Conservation (phyloP, 352 stramenopile species). For the Phytophthora cactorum region DNA sequence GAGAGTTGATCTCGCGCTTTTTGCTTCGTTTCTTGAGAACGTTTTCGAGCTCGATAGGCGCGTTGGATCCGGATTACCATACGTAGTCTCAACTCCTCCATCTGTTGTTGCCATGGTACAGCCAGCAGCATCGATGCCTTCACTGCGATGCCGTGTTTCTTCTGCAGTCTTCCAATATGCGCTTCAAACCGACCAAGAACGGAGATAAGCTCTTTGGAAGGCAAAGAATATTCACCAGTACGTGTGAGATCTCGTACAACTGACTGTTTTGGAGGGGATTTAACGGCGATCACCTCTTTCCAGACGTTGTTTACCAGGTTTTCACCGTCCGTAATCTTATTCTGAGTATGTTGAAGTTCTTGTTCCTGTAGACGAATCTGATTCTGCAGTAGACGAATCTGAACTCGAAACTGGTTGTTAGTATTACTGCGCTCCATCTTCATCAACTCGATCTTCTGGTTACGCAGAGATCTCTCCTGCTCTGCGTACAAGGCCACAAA, state of each 20-base stretch:
- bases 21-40: constrained; percentile 47
- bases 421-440: constrained; percentile 60
- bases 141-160: constrained; percentile 61
- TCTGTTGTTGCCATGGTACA: constrained; percentile 74
- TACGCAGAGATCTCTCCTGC: constrained; percentile 56
- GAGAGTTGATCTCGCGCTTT: constrained; percentile 57
- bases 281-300: constrained; percentile 48
- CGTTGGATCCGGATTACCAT: constrained; percentile 82
- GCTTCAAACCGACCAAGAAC: constrained; percentile 70
- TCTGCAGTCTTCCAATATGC: constrained; percentile 57
- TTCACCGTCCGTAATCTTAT: constrained; percentile 58
- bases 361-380: constrained; percentile 65
- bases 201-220: constrained; percentile 50
- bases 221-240: neutral
- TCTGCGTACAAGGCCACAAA: constrained; percentile 46
- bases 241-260: neutral
- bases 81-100: constrained; percentile 66
- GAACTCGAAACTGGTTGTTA: constrained; percentile 59
- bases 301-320: constrained; percentile 65
- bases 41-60: constrained; percentile 57
- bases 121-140: constrained; percentile 58
- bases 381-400: constrained; percentile 65
- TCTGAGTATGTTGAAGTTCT: constrained; percentile 62
- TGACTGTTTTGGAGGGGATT: constrained; percentile 20
- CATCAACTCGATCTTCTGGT: constrained; percentile 69